Evolutionary conservation across 768 basidiomycete genomes (phyloP).

Genomic region (Tephrocybe sp.): DNA sequence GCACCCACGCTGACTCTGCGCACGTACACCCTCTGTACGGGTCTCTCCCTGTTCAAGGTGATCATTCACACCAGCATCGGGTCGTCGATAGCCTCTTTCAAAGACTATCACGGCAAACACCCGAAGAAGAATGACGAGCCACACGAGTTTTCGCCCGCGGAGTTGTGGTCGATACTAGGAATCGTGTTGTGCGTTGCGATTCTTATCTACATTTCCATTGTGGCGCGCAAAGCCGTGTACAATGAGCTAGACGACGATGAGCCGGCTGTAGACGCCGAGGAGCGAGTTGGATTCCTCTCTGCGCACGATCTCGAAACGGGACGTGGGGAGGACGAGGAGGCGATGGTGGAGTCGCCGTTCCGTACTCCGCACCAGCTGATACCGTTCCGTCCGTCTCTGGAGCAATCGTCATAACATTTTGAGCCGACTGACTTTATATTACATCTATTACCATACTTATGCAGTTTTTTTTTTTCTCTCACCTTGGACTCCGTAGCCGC

Average conservation of each 20-base stretch:
- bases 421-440: constrained; percentile 1
- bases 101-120: constrained; percentile 50
- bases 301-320: constrained; percentile 35
- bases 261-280: constrained; percentile 36
- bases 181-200: constrained; percentile 70
- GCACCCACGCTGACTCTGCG: constrained; percentile 76
- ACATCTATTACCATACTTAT: constrained; percentile 13
- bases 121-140: constrained; percentile 34
- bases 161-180: constrained; percentile 66
- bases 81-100: constrained; percentile 81
- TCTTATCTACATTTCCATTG: constrained; percentile 74
- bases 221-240: constrained; percentile 67
- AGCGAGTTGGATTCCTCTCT: constrained; percentile 51
- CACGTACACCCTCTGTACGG: constrained; percentile 79
- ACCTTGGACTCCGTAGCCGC: constrained; percentile 13
- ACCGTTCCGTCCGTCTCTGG: constrained; percentile 22
- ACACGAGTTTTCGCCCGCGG: constrained; percentile 48
- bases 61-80: constrained; percentile 90
- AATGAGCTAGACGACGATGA: constrained; percentile 44
- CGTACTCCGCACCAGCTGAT: constrained; percentile 28
- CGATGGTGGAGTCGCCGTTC: constrained; percentile 52
- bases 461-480: constrained; percentile 6
- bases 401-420: constrained; percentile 1
- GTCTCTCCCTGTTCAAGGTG: constrained; percentile 83
- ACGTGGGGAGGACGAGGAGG: constrained; percentile 20